Evolutionary conservation across 352 stramenopile genomes (phyloP), one percentile per base, ranked within the genome.

Genomic region (Blastocystis sp.): DNA sequence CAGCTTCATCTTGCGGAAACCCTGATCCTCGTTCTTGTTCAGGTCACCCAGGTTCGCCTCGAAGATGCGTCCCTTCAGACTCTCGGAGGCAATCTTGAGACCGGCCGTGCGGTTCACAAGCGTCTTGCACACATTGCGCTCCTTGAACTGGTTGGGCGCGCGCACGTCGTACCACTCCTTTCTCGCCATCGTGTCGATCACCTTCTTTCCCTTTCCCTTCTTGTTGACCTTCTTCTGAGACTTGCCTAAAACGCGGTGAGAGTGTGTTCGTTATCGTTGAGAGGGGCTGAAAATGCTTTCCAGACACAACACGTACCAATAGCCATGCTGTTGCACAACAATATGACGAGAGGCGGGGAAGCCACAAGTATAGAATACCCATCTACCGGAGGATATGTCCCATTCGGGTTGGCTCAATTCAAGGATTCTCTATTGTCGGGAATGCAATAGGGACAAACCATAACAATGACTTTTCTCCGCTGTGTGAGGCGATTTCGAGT

Each of bases 151-250:
- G 90, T 95, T 97, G 65, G 98, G 97, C 78, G 97, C 97, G 93
- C 98, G 97, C 85, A 99, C 94, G 92, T 98, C 97, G 94, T 97
- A 98, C 94, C 94, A 97, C 92, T 97, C 97, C 95, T 99, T 99
- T 90, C 97, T 98, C 67, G 95, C 94, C 94, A 99, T 99, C 80
- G 98, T 97, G 93, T 99, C 69, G 3, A 80, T 62, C 69, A 80
- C 69, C 69, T 80, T 80, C 69, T 80, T 80, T 80, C 69, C 69
- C 69, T 80, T 80, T 80, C 69, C 69, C 69, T 80, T 80, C 69
- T 80, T 80, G 45, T 37, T 80, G 74, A 80, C 39, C 45, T 80
- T 80, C 69, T 80, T 80, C 45, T 80, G 69, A 80, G 69, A 62
- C 69, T 80, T 80, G 69, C 69, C 69, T 80, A 80, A 26, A 80